Conservation (phyloP, 2,329 filamentous ascomycete genomes). For the Ramularia endophylla region DNA sequence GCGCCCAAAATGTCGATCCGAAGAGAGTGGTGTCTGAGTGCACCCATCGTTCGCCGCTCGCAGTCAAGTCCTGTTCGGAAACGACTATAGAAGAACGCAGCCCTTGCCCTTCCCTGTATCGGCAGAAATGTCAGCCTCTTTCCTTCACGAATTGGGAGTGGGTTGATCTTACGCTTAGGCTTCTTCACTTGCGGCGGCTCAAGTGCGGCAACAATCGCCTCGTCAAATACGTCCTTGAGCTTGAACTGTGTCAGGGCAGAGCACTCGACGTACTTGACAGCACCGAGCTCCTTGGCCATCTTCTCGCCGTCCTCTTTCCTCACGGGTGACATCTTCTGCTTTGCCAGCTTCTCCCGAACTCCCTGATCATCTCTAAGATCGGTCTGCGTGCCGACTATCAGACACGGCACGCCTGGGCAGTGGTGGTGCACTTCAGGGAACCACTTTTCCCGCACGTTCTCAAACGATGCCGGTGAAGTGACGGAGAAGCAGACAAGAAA, state of each 20-base stretch:
- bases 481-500: constrained; percentile 99
- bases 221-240: constrained; percentile 98
- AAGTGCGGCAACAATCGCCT: constrained; percentile 94
- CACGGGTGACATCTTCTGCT: constrained; percentile 95
- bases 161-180: constrained; percentile 30
- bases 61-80: background rate
- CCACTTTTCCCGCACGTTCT: constrained; percentile 99
- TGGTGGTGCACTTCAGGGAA: constrained; percentile 98
- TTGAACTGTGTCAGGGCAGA: constrained; percentile 97
- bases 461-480: constrained; percentile 93
- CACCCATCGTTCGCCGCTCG: constrained; percentile 2
- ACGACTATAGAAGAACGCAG: constrained; percentile 28
- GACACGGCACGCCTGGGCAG: constrained; percentile 93
- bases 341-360: constrained; percentile 83
- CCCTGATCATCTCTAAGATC: constrained; percentile 86
- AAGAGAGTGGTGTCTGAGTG: constrained; percentile 13
- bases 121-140: constrained; percentile 1
- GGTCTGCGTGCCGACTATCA: constrained; percentile 96
- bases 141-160: background rate
- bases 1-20: constrained; percentile 15
- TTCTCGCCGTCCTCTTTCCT: constrained; percentile 86
- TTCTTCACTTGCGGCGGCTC: constrained; percentile 83
- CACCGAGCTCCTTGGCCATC: constrained; percentile 96
- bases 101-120: constrained; percentile 28
- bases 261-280: constrained; percentile 98